Base-by-base conservation (phyloP, 768 basidiomycete genomes). In the Agaricus blazei region DNA sequence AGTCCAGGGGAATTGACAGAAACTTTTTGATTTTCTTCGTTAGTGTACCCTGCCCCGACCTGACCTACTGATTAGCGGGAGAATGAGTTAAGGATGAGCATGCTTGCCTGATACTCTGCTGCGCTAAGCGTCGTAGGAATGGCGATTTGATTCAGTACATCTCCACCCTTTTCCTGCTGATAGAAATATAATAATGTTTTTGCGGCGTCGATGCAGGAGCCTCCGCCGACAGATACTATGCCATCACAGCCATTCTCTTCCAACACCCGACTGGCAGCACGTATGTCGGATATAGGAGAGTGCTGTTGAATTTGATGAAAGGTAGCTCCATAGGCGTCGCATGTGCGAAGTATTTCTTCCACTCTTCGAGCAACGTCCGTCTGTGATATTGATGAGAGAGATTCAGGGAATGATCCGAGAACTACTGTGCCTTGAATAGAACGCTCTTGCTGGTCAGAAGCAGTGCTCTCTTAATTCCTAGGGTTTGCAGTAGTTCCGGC, bases 71-170 rank as follows among this genome's bases (percentile, higher is more conserved):
- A 54, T 51, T 58, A 51, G 51, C 15, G 27, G 31, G 24, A 29
- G 15, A 26, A 7, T n/a, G 9, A 23, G 23, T 19, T 44, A 40
- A n/a, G 46, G 11, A 34, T 9, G 19, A 28, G 49, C 8, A 11
- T 11, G 63, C 77, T 52, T 57, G 85, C 87, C 36, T 77, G 78
- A 64, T 87, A 88, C 64, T 89, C 89, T 8, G 88, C 87, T 1
- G 88, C 88, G 61, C 87, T 89, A 36, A 92, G 71, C 4, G 89
- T 90, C 6, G 90, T 93, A 0, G 90, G 90, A 55, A 92, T 84
- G 14, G 90, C 86, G 49, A 93, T 88, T 60, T 90, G 88, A 19
- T 69, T 75, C 48, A 81, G 67, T 48, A 76, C 82, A 4, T 69
- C 68, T 0, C 78, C 81, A 1, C 80, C 82, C 2, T 61, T 67